Evolutionary conservation across 306 rosid genomes (phyloP).

Genomic region (Cicer chorassanicum): DNA sequence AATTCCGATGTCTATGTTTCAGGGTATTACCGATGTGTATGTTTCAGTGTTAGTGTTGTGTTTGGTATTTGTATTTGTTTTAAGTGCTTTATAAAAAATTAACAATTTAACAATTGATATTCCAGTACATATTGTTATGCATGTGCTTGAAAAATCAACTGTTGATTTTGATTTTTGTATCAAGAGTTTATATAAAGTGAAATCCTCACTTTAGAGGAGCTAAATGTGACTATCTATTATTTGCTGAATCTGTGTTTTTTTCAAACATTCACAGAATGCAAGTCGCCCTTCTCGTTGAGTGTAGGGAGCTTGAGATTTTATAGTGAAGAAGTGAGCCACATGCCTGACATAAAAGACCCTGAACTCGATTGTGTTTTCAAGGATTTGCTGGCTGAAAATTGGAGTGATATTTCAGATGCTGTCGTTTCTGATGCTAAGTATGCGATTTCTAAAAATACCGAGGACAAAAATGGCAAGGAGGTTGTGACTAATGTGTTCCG

Average conservation of each 20-base stretch:
- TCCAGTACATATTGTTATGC: neutral
- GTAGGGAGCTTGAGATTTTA: conserved; percentile 61
- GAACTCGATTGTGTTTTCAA: conserved; percentile 67
- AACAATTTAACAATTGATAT: neutral
- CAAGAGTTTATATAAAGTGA: neutral
- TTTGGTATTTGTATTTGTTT: too few species aligned
- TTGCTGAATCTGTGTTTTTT: conserved; percentile 40
- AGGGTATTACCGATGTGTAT: neutral
- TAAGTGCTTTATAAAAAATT: neutral
- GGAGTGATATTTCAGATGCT: conserved; percentile 65
- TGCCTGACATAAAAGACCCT: conserved; percentile 72
- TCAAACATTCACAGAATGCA: conserved; percentile 55
- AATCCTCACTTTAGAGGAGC: neutral
- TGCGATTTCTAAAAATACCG: conserved; percentile 69
- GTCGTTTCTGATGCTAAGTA: conserved; percentile 58
- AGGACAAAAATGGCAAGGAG: conserved; percentile 74
- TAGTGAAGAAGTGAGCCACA: conserved; percentile 61
- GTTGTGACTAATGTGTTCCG: conserved; percentile 68
- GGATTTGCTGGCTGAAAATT: conserved; percentile 80
- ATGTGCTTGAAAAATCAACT: neutral
- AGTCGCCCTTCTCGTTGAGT: conserved; percentile 58
- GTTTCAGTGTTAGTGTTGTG: too few species aligned
- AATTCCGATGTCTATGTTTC: too few species aligned
- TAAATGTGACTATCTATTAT: neutral
- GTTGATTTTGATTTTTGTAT: neutral